Base-by-base conservation (phyloP, 257 asterid species). In the Fraxinus cuspidata region DNA sequence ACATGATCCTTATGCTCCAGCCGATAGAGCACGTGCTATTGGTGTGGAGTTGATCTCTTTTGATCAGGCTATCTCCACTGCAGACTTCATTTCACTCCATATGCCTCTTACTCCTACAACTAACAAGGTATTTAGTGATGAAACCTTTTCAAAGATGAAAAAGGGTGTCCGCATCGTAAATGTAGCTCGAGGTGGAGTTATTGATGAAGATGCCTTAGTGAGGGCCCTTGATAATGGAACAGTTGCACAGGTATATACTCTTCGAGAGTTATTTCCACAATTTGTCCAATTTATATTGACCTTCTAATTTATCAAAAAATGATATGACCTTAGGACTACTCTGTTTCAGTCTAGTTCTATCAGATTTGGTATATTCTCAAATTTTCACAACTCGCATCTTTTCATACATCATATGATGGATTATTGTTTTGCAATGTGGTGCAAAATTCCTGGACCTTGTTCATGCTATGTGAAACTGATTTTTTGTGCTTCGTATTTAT, bases 1-100 rank as follows among this genome's bases (percentile, higher is more conserved):
- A 28, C 99, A 95, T 29, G 99, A 95, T 53, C 99, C 99, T 13
- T 95, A 95, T 83, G 97, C 99, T 70, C 98, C 99, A 16, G 98
- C 99, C 63, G 99, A 95, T 77, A 84, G 97, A 81, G 99, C 98
- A 37, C 97, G 96, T 0, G 99, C 99, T 16, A 77, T 88, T 51
- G 99, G 99, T 11, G 98, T 93, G 31, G 97, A 93, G 29, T 79
- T 95, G 83, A 98, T 95, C 25, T 87, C 97, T 25, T 93, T 95
- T 38, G 97, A 95, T 79, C 85, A 90, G 78, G 99, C 99, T 71
- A 78, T 95, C 76, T 67, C 93, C 23, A 87, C 92, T 6, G 98
- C 99, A 1, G 90, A 95, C 81, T 95, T 95, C 69, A 63, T 95
- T 53, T 95, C 99, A 16, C 98, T 95, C 81, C 99, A 95, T 85